A percentile compares a stretch with the other conserved stretches of the same genome.
phyloP scores from a whole-genome alignment of 331 rosid species.

The Prunus yedoensis region DNA sequence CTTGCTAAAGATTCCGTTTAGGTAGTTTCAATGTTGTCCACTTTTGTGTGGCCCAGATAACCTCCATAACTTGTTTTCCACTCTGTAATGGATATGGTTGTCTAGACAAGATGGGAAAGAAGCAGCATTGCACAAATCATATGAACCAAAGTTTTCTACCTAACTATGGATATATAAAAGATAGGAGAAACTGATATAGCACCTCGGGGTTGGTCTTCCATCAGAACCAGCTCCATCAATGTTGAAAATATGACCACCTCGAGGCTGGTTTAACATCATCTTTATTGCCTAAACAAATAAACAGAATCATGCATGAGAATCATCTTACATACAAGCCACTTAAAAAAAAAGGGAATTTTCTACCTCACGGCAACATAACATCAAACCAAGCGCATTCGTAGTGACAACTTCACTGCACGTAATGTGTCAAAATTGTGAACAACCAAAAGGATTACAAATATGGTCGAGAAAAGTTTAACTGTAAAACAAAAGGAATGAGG shows the following conservation, averaged over 20 bases:
- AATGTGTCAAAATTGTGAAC: constrained; percentile 24
- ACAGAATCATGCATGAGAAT: constrained; percentile 29
- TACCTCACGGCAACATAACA: constrained; percentile 99
- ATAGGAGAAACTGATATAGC: neutral
- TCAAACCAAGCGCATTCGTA: constrained; percentile 92
- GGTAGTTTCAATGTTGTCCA: neutral
- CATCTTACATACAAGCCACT: constrained; percentile 11
- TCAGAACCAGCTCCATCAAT: constrained; percentile 99
- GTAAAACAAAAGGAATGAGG: constrained; percentile 9
- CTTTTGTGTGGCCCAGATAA: neutral
- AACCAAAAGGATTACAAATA: constrained; percentile 12
- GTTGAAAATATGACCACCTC: constrained; percentile 95
- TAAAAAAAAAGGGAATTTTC: constrained; percentile 24
- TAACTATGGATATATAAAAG: neutral
- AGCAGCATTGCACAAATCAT: constrained; percentile 8
- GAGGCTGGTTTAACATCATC: constrained; percentile 82
- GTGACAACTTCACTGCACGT: constrained; percentile 87
- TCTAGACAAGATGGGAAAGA: neutral
- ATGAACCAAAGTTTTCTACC: neutral
- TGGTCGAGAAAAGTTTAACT: constrained; percentile 13
- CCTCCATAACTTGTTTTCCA: neutral
- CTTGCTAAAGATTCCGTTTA: neutral
- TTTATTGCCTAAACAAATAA: constrained; percentile 68
- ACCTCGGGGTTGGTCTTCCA: constrained; percentile 99
- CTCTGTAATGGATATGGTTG: neutral